These are phyloP conservation scores for Fonsecaea pedrosoi DNA, from an alignment of 2,329 filamentous ascomycete species.

Conservation along the genomic window DNA sequence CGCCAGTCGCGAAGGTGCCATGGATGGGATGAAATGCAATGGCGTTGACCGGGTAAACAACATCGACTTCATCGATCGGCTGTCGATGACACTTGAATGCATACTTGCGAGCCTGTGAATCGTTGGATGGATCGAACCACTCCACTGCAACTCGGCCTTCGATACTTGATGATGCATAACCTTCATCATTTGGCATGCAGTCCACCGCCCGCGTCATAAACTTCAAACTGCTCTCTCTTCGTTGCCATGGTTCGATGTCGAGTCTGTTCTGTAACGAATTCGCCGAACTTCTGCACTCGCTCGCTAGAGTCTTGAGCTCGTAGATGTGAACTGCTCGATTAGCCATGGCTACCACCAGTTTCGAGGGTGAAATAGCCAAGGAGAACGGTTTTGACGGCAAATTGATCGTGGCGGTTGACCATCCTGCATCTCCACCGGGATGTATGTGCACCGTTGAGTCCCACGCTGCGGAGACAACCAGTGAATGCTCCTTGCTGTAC, in stretches of 20 bases:
- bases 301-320: constrained; percentile 73
- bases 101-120: constrained; percentile 91
- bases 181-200: constrained; percentile 95
- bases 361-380: constrained; percentile 76
- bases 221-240: constrained; percentile 90
- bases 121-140: constrained; percentile 90
- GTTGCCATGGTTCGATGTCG: constrained; percentile 82
- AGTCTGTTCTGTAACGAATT: constrained; percentile 52
- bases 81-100: constrained; percentile 98
- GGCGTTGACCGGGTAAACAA: constrained; percentile 91
- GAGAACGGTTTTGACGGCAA: constrained; percentile 91
- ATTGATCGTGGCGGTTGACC: constrained; percentile 67
- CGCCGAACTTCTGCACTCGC: constrained; percentile 59
- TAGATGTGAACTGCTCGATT: constrained; percentile 94
- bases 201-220: constrained; percentile 93
- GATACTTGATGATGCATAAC: constrained; percentile 90
- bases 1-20: constrained; percentile 87
- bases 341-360: constrained; percentile 94
- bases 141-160: constrained; percentile 96
- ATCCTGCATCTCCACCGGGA: constrained; percentile 58
- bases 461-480: constrained; percentile 92
- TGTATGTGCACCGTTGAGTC: constrained; percentile 89
- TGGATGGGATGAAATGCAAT: constrained; percentile 82
- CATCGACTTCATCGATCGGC: constrained; percentile 70
- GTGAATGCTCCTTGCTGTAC: constrained; percentile 75